Percentiles rank a stretch among this genome's conserved stretches.
phyloP scores from a whole-genome alignment of 306 rosid species.

The Cucurbita pepo region DNA sequence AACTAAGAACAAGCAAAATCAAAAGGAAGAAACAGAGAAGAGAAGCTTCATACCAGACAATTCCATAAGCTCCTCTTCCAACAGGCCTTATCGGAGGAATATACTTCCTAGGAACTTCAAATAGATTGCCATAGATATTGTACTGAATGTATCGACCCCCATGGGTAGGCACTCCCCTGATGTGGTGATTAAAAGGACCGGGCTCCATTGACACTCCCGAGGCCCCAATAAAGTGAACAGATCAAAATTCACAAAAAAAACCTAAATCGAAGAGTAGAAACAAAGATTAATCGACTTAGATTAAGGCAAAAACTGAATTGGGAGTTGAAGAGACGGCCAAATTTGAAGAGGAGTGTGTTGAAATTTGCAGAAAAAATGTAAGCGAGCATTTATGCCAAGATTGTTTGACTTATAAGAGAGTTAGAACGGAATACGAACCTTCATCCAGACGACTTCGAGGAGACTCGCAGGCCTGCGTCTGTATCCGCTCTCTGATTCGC shows the following conservation, averaged over 20 bases:
- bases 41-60: constrained; percentile 57
- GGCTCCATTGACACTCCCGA: constrained; percentile 17
- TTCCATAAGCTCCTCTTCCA: constrained; percentile 93
- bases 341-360: neutral
- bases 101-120: constrained; percentile 79
- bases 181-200: constrained; percentile 26
- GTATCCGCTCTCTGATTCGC: neutral
- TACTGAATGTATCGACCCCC: constrained; percentile 73
- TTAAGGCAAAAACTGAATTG: neutral
- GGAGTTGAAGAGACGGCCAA: neutral
- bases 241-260: neutral
- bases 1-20: neutral
- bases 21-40: neutral
- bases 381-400: neutral
- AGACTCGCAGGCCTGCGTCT: neutral
- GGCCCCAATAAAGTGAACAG: neutral
- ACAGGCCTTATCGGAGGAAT: constrained; percentile 88
- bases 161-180: constrained; percentile 52
- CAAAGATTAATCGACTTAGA: neutral
- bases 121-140: constrained; percentile 77
- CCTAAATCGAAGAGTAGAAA: neutral
- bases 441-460: neutral
- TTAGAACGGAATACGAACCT: neutral
- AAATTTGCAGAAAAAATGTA: neutral
- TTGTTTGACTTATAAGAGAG: neutral